Conservation (phyloP, 2,329 filamentous ascomycete genomes). For the Alternaria ventricosa region DNA sequence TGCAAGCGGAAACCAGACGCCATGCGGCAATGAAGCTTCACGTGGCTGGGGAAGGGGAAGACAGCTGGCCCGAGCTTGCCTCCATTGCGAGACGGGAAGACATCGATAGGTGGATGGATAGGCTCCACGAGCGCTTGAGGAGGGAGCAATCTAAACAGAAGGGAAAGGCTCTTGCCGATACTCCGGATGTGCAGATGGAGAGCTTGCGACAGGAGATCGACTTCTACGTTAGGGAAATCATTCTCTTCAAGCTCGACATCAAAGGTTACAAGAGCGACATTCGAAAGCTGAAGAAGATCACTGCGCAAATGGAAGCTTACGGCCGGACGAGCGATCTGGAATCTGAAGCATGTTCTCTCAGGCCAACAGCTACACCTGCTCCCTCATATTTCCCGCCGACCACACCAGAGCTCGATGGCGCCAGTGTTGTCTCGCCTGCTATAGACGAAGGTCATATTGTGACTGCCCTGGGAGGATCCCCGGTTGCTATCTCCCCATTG, state of each 20-base stretch:
- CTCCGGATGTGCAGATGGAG: slow-evolving; percentile 25
- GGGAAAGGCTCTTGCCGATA: neutral
- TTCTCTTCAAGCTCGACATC: slow-evolving; percentile 58
- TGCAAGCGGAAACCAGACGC: slow-evolving; percentile 51
- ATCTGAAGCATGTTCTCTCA: slow-evolving; percentile 37
- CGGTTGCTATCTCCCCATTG: slow-evolving; percentile 20
- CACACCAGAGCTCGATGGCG: slow-evolving; percentile 28
- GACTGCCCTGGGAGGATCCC: slow-evolving; percentile 11
- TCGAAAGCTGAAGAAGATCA: slow-evolving; percentile 42
- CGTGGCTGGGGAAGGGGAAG: slow-evolving; percentile 19
- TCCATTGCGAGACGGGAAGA: slow-evolving; percentile 41
- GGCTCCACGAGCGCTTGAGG: slow-evolving; percentile 41
- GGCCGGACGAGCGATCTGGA: slow-evolving; percentile 33
- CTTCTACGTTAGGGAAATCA: slow-evolving; percentile 56
- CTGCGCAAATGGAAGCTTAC: slow-evolving; percentile 29
- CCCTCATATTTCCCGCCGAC: slow-evolving; percentile 22
- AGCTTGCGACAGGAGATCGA: slow-evolving; percentile 50
- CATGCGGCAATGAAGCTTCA: slow-evolving; percentile 41
- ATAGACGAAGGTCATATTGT: slow-evolving; percentile 18
- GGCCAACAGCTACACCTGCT: slow-evolving; percentile 33
- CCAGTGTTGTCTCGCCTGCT: slow-evolving; percentile 26
- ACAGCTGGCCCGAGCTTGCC: slow-evolving; percentile 38
- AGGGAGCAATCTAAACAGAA: slow-evolving; percentile 26
- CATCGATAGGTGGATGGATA: slow-evolving; percentile 45
- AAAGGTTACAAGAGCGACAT: slow-evolving; percentile 54